Evolutionary conservation across 257 asterid genomes (phyloP).

Genomic region (Rehmannia glutinosa): DNA sequence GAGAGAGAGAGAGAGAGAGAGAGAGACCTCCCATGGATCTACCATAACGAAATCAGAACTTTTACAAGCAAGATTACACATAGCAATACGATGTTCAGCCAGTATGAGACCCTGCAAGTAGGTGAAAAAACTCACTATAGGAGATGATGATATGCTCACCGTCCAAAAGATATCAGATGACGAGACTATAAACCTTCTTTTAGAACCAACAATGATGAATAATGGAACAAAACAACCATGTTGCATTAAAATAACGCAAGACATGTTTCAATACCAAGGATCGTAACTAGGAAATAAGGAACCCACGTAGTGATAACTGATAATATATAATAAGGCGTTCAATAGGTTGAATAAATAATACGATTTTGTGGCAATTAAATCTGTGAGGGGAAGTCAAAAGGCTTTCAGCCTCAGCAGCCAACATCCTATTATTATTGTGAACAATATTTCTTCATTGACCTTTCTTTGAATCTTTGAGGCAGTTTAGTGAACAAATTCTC

Average conservation of each 20-base stretch:
- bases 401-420: too few relatives aligned
- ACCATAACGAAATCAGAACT: conserved; percentile 90
- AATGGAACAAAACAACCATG: background rate
- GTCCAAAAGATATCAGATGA: background rate
- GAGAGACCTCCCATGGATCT: conserved; percentile 84
- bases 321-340: too few relatives aligned
- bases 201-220: background rate
- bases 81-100: conserved; percentile 72
- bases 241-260: background rate
- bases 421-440: too few relatives aligned
- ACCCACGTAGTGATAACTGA: too few relatives aligned
- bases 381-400: too few relatives aligned
- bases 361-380: too few relatives aligned
- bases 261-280: background rate
- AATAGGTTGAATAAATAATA: too few relatives aligned
- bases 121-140: background rate
- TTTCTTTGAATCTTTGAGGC: background rate
- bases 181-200: background rate
- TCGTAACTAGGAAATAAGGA: background rate
- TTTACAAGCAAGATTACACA: conserved; percentile 79
- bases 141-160: background rate
- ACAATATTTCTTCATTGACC: too few relatives aligned
- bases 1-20: conserved; percentile 26
- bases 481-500: background rate
- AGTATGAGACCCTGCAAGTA: conserved; percentile 54